Conservation (phyloP, 331 rosid genomes). For the Phaseolus coccineus region DNA sequence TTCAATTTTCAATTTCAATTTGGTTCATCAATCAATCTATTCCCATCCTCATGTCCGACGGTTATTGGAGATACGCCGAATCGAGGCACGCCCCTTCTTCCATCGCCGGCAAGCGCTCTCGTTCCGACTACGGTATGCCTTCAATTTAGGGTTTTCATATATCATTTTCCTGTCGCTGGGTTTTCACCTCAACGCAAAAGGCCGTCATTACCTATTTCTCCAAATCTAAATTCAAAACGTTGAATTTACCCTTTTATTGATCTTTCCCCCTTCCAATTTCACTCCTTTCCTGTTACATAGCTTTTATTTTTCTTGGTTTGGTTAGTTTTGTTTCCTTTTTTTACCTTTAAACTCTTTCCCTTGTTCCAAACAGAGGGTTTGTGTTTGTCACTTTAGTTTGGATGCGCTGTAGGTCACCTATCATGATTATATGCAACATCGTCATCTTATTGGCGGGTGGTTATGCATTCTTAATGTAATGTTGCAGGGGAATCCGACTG, state of each 20-base stretch:
- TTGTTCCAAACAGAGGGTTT: not conserved
- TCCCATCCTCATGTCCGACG: slow-evolving; percentile 66
- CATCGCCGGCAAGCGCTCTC: slow-evolving; percentile 79
- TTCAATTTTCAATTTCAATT: not conserved
- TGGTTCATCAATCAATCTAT: not conserved
- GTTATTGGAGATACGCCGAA: slow-evolving; percentile 90
- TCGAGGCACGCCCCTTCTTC: slow-evolving; percentile 65
- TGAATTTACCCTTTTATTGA: not conserved
- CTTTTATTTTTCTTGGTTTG: not conserved
- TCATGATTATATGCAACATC: not conserved
- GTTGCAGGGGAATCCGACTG: not conserved
- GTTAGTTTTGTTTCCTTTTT: not conserved
- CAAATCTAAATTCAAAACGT: not conserved
- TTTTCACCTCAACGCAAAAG: not conserved
- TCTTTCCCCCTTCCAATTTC: not conserved
- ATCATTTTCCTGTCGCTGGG: not conserved
- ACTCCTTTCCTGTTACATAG: not conserved
- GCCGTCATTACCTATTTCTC: not conserved
- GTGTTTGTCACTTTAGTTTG: not conserved
- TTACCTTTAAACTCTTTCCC: not conserved
- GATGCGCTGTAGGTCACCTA: no score
- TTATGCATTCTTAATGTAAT: not conserved
- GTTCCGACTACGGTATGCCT: slow-evolving; percentile 74
- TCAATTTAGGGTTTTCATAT: slow-evolving; percentile 50
- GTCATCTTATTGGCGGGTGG: not conserved